Evolutionary conservation across 2,329 filamentous ascomycete genomes (phyloP).

Genomic region (Macrophomina tecta): DNA sequence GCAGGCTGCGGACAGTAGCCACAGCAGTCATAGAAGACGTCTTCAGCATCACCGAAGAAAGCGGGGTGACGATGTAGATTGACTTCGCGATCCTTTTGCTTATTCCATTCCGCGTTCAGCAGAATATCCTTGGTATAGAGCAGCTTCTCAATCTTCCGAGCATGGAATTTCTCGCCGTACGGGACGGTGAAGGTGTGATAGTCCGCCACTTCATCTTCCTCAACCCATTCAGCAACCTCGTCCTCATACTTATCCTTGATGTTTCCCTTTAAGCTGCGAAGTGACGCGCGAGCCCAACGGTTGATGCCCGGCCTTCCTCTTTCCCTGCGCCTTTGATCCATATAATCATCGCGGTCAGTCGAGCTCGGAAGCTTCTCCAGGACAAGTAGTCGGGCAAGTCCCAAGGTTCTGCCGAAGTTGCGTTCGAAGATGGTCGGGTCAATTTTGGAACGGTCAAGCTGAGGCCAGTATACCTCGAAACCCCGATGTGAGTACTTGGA

Average conservation of each 20-base stretch:
- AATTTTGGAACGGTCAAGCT: constrained; percentile 74
- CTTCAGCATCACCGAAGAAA: constrained; percentile 78
- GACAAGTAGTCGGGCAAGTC: constrained; percentile 78
- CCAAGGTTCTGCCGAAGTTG: constrained; percentile 75
- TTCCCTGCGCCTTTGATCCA: constrained; percentile 72
- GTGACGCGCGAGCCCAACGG: constrained; percentile 45
- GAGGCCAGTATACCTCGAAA: constrained; percentile 82
- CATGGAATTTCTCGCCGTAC: constrained; percentile 62
- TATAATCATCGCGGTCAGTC: constrained; percentile 71
- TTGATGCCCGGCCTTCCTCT: constrained; percentile 69
- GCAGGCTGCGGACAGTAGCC: constrained; percentile 74
- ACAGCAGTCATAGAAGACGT: constrained; percentile 82
- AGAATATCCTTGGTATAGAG: constrained; percentile 82
- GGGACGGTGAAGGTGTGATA: constrained; percentile 74
- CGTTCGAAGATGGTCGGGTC: constrained; percentile 89
- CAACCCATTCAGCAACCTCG: constrained; percentile 83
- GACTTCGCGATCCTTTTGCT: constrained; percentile 73
- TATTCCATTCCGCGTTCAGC: constrained; percentile 85
- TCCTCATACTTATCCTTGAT: constrained; percentile 80
- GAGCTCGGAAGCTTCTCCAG: constrained; percentile 77
- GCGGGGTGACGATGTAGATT: constrained; percentile 83
- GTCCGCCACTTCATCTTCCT: constrained; percentile 75
- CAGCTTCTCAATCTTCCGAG: constrained; percentile 79
- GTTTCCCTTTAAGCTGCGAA: constrained; percentile 64
- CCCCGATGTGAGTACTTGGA: constrained; percentile 85